Percentiles rank a stretch among this genome's conserved stretches.
Evolutionary conservation across 805 yeast genomes (phyloP).

Genomic region (Nakazawaea ambrosiae): DNA sequence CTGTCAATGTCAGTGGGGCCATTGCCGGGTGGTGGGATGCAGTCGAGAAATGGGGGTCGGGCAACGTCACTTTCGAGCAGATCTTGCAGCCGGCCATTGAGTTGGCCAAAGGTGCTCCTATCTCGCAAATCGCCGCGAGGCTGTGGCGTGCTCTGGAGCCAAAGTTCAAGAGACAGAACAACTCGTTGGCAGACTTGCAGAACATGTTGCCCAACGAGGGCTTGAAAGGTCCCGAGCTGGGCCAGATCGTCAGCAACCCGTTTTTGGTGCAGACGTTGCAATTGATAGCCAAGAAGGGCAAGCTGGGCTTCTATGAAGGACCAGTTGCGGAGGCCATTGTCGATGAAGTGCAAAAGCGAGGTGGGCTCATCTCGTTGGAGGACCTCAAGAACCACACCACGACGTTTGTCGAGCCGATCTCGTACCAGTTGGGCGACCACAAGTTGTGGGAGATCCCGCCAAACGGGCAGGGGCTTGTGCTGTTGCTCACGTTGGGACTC

Average conservation of each 20-base stretch:
- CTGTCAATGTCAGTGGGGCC: slow-evolving; percentile 74
- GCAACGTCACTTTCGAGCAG: slow-evolving; percentile 50
- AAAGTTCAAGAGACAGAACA: slow-evolving; percentile 30
- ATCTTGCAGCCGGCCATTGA: slow-evolving; percentile 60
- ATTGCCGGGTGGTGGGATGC: slow-evolving; percentile 77
- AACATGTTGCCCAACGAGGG: slow-evolving; percentile 31
- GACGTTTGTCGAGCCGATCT: slow-evolving; percentile 59
- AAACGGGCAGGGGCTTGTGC: slow-evolving; percentile 76
- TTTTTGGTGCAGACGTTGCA: slow-evolving; percentile 47
- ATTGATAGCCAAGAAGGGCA: slow-evolving; percentile 48
- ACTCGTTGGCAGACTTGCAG: slow-evolving; percentile 19
- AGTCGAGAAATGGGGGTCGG: slow-evolving; percentile 64
- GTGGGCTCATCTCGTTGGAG: slow-evolving; percentile 47
- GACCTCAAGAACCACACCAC: slow-evolving; percentile 56
- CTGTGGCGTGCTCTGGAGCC: slow-evolving; percentile 38
- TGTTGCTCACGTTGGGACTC: slow-evolving; percentile 62
- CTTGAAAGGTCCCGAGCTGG: slow-evolving; percentile 44
- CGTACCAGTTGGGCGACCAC: slow-evolving; percentile 42
- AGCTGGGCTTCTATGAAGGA: slow-evolving; percentile 64
- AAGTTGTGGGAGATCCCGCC: slow-evolving; percentile 81
- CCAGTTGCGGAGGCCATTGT: slow-evolving; percentile 62
- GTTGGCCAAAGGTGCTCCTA: slow-evolving; percentile 65
- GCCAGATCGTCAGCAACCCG: slow-evolving; percentile 48
- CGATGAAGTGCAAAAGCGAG: slow-evolving; percentile 39
- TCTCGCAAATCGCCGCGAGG: slow-evolving; percentile 49